phyloP scores from a whole-genome alignment of 768 basidiomycete genomes.

The Chalciporus pseudorubinellus region DNA sequence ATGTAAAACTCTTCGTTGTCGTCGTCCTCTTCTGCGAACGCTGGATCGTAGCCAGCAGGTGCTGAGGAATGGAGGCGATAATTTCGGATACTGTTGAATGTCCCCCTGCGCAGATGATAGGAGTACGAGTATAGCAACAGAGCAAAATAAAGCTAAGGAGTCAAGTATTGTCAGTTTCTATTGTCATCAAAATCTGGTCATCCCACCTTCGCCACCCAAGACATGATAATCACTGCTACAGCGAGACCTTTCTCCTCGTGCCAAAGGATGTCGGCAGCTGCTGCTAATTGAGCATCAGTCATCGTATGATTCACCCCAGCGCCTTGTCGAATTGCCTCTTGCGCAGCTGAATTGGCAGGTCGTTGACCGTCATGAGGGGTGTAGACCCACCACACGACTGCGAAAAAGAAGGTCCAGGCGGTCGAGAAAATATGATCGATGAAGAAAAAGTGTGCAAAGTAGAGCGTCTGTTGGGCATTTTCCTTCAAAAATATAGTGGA shows the following conservation, averaged over 20 bases:
- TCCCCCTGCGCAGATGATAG: slow-evolving; percentile 85
- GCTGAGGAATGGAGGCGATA: slow-evolving; percentile 22
- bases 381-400: slow-evolving; percentile 86
- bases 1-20: slow-evolving; percentile 68
- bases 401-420: slow-evolving; percentile 90
- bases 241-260: slow-evolving; percentile 85
- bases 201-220: slow-evolving; percentile 87
- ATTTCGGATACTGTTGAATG: slow-evolving; percentile 75
- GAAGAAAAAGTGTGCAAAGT: slow-evolving; percentile 90
- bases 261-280: slow-evolving; percentile 84
- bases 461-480: slow-evolving; percentile 77
- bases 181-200: too few relatives aligned
- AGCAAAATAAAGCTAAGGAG: slow-evolving; percentile 84
- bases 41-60: slow-evolving; percentile 25
- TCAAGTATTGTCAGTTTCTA: slow-evolving; percentile 5
- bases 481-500: slow-evolving; percentile 58
- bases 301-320: slow-evolving; percentile 52
- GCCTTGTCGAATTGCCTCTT: slow-evolving; percentile 75
- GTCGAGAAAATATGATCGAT: slow-evolving; percentile 91
- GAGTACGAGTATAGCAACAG: slow-evolving; percentile 91
- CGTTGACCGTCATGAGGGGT: slow-evolving; percentile 88
- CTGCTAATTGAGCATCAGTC: slow-evolving; percentile 61
- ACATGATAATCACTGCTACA: slow-evolving; percentile 67
- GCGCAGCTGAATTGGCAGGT: slow-evolving; percentile 81
- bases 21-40: slow-evolving; percentile 54